Evolutionary conservation across 306 rosid species (phyloP).

Genomic region (Echinosophora koreensis): DNA sequence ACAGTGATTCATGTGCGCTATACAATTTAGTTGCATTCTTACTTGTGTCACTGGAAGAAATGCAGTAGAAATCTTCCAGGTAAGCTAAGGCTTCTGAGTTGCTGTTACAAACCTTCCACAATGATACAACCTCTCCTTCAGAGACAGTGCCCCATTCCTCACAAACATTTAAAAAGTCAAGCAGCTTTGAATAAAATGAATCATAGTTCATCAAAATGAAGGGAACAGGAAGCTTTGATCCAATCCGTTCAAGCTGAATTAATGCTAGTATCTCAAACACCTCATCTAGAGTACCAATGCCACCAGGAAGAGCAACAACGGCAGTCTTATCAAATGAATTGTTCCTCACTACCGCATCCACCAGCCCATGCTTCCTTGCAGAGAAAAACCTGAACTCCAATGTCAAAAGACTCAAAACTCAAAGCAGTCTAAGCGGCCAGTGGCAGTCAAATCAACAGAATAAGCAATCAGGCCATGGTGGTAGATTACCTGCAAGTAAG

Average conservation of each 20-base stretch:
- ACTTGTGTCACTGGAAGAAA: slow-evolving; percentile 47
- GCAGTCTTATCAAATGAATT: slow-evolving; percentile 72
- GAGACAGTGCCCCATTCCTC: slow-evolving; percentile 80
- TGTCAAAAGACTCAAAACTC: slow-evolving; percentile 32
- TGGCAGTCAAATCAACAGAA: slow-evolving; percentile 5
- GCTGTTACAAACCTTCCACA: slow-evolving; percentile 83
- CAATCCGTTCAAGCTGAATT: slow-evolving; percentile 85
- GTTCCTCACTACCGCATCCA: slow-evolving; percentile 84
- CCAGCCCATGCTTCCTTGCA: slow-evolving; percentile 96
- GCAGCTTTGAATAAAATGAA: slow-evolving; percentile 78
- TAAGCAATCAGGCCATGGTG: slow-evolving; percentile 18
- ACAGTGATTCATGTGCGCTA: slow-evolving; percentile 34
- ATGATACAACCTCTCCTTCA: slow-evolving; percentile 78
- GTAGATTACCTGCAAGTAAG: slow-evolving; percentile 80
- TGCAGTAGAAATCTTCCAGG: slow-evolving; percentile 71
- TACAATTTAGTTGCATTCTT: slow-evolving; percentile 43
- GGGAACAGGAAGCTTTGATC: slow-evolving; percentile 81
- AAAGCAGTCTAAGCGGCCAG: slow-evolving; percentile 19
- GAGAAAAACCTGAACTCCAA: slow-evolving; percentile 82
- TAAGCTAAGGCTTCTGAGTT: slow-evolving; percentile 82
- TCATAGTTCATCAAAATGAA: slow-evolving; percentile 89
- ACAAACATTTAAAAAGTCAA: slow-evolving; percentile 72
- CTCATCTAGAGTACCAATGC: slow-evolving; percentile 92
- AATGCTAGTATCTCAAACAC: slow-evolving; percentile 80
- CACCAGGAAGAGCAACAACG: slow-evolving; percentile 88